These are phyloP conservation scores for Suillus variegatus DNA, from an alignment of 768 basidiomycete species.

Conservation along the genomic window DNA sequence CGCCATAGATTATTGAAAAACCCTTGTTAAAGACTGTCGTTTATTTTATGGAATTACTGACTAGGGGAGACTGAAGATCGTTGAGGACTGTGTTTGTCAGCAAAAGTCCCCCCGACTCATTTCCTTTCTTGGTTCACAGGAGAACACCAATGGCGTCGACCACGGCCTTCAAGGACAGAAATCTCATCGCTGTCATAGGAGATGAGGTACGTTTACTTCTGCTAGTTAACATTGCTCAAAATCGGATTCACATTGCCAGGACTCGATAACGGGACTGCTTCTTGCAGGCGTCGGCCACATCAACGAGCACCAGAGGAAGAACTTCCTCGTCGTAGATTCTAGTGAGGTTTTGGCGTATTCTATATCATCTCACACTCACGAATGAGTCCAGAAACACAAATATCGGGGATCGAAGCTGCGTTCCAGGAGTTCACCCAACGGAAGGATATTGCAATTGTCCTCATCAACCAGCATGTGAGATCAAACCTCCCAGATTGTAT, in stretches of 20 bases:
- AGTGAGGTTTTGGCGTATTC: conserved; percentile 57
- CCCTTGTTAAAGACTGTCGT: not conserved
- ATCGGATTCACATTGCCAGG: conserved; percentile 47
- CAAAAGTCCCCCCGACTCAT: conserved; percentile 7
- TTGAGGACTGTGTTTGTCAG: conserved; percentile 14
- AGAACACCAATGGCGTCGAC: conserved; percentile 45
- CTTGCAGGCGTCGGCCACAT: conserved; percentile 95
- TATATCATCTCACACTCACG: conserved; percentile 13
- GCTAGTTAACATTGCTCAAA: not conserved
- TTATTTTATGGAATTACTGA: not conserved
- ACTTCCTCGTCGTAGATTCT: conserved; percentile 92
- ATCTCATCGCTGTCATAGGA: conserved; percentile 92
- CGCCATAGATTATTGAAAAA: not conserved
- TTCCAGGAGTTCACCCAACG: conserved; percentile 96
- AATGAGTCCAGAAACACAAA: conserved; percentile 73
- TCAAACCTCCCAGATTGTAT: conserved; percentile 7
- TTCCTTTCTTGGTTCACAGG: conserved; percentile 18
- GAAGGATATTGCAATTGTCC: conserved; percentile 91
- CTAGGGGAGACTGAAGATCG: not conserved
- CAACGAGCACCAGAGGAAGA: conserved; percentile 91
- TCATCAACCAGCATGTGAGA: conserved; percentile 97
- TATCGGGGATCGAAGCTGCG: conserved; percentile 84
- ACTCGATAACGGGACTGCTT: conserved; percentile 94
- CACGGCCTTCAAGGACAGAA: conserved; percentile 76
- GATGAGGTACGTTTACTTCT: conserved; percentile 70